Percentiles rank a stretch among this genome's conserved stretches.
Conservation (phyloP, 2,329 filamentous ascomycete species). For the Xylariaceae sp. region DNA sequence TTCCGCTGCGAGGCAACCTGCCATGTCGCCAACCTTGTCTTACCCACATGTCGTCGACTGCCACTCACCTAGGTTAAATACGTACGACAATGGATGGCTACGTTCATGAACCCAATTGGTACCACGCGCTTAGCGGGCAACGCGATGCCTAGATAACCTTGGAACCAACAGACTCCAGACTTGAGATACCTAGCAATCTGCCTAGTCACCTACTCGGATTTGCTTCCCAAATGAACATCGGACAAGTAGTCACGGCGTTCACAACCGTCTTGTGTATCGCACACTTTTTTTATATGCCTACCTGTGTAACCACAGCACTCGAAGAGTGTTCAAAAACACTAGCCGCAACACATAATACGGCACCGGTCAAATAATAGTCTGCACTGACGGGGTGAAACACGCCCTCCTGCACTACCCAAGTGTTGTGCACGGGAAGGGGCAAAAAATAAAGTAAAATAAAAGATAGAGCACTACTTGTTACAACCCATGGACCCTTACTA, state of each 20-base stretch:
- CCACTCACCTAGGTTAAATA: conserved; percentile 9
- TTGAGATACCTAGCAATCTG: not conserved
- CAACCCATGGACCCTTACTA: not conserved
- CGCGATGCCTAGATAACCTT: conserved; percentile 4
- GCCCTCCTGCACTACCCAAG: not conserved
- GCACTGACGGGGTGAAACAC: not conserved
- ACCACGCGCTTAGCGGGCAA: conserved; percentile 19
- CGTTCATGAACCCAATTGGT: conserved; percentile 19
- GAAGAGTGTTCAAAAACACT: conserved; percentile 10
- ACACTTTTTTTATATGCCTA: not conserved
- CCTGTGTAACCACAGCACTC: not conserved
- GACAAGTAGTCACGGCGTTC: conserved; percentile 21
- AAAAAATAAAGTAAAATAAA: too few species aligned
- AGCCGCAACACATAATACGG: conserved; percentile 1
- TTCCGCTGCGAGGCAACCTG: conserved; percentile 23
- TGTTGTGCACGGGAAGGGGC: not conserved
- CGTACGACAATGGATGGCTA: conserved; percentile 22
- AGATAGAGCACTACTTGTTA: not conserved
- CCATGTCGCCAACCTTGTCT: conserved; percentile 16
- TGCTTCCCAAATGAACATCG: conserved; percentile 18
- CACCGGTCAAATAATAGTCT: conserved; percentile 1
- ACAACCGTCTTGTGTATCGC: conserved; percentile 12
- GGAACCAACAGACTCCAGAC: conserved; percentile 13
- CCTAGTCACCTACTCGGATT: conserved; percentile 6
- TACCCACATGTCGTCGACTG: conserved; percentile 12